Evolutionary conservation across 192 early-diverging fungal species (phyloP), one percentile per base, ranked within the genome.

Genomic region (Backusella tarrabulga): DNA sequence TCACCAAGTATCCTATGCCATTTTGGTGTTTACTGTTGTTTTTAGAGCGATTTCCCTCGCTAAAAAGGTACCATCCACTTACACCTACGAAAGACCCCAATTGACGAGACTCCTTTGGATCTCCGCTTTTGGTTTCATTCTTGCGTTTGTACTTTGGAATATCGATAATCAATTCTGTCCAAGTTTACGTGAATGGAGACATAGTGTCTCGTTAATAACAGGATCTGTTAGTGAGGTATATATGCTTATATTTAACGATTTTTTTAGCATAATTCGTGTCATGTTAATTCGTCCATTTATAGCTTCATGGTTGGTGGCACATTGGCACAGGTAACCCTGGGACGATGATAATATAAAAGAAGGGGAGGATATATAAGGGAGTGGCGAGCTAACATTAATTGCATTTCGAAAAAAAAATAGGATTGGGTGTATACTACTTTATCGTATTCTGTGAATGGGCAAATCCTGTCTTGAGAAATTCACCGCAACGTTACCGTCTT

Each of bases 141-240:
- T 85, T 23, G 83, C 88, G 3, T 94, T 94, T 77, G 66, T 86
- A 1, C 81, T 95, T 56, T 96, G 95, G 95, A 92, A 93, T 75
- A 79, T 93, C 11, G 95, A 96, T 83, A 95, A 95, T 79, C 79
- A 84, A n/a, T 87, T 84, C 41, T 96, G 95, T 76, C 72, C 77
- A 50, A 44, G 81, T 14, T 80, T 96, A 56, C 86, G 90, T 34
- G 76, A 71, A 12, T 44, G 83, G 42, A 77, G 92, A 26, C 75
- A 63, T 17, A 74, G 72, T 54, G 74, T 94, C 34, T 88, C 87
- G 0, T 82, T 81, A 23, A 80, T 70, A 41, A 70, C 68, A 40
- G 68, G 68, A 9, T 70, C 68, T 7, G n/a, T 70, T 21, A 70
- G 68, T 8, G 68, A 70, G 68, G 68, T 70, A 69, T 8, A 35